phyloP scores from a whole-genome alignment of 2,329 filamentous ascomycete genomes.

The Grosmannia serpens region DNA sequence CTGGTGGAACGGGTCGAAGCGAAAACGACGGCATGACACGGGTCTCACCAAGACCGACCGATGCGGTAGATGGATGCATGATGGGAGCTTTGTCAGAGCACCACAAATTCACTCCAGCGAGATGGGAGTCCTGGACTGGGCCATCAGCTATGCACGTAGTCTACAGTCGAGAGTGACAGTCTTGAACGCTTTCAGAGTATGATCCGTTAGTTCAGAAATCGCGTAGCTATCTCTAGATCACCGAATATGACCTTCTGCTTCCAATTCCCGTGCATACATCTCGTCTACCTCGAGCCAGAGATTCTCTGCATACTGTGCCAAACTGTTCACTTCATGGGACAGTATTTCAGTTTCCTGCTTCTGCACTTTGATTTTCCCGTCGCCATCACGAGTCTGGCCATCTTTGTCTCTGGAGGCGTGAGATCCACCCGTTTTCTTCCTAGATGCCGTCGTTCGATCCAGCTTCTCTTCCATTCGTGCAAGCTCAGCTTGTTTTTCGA shows the following conservation, averaged over 20 bases:
- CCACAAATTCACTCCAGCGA: neutral
- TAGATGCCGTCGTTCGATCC: constrained; percentile 8
- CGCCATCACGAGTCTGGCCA: constrained; percentile 4
- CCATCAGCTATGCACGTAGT: neutral
- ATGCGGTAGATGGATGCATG: neutral
- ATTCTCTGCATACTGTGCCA: constrained; percentile 26
- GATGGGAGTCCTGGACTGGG: neutral
- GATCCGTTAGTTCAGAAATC: neutral
- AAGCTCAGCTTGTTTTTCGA: constrained; percentile 18
- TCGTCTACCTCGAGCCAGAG: constrained; percentile 34
- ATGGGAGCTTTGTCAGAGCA: neutral
- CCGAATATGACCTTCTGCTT: constrained; percentile 13
- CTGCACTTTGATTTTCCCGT: constrained; percentile 10
- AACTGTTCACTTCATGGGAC: constrained; percentile 25
- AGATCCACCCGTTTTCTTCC: neutral
- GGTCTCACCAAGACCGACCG: neutral
- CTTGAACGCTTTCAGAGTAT: neutral
- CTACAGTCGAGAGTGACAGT: too few relatives aligned
- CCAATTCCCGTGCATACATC: constrained; percentile 33
- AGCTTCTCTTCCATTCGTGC: constrained; percentile 15
- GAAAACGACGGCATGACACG: constrained; percentile 22
- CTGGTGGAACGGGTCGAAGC: constrained; percentile 62
- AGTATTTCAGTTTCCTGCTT: constrained; percentile 15
- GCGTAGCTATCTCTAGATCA: neutral
- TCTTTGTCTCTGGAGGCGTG: neutral